Evolutionary conservation across 2,329 filamentous ascomycete genomes (phyloP), one percentile per base, ranked within the genome.

Genomic region (Aspergillus sp.): DNA sequence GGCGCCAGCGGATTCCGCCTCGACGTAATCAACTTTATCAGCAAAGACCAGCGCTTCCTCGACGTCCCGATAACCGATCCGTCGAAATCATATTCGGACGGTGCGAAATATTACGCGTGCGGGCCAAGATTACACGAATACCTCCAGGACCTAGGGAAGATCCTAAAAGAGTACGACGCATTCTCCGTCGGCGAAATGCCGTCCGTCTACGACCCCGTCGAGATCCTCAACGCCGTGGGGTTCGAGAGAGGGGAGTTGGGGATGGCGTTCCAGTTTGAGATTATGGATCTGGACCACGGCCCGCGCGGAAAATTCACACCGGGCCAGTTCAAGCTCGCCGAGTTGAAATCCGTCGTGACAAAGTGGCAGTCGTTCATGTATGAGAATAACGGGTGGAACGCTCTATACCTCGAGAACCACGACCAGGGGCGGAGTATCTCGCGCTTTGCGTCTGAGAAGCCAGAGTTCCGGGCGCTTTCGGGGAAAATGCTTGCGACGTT

Each of bases 1-100:
- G 91, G 91, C 3, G 87, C 91, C 0, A 86, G 89, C 50, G 89
- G 89, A 3, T 92, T 91, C 79, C 84, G 89, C n/a, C 84, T 91
- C 76, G 89, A 92, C 69, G 88, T 89, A 0, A 89, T 91, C 75
- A 91, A 91, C 75, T 84, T 89, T 77, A 89, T 90, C 71, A 89
- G 85, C 70, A 91, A 91, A 70, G 82, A 82, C 0, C 82, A 82
- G 4, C 79, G 77, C 1, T 85, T 87, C 59, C 84, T 83, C 0
- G 78, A 81, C 41, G 79, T 74, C 3, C 81, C 46, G 57, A 76
- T 73, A 48, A 70, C 66, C 43, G 65, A 68, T n/a, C 54, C 54
- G 11, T 62, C 63, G 9, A 65, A 62, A 1, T 53, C 63, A 0
- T 68, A 65, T 63, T 75, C 77, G 49, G 77, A 72, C 73, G 76